Evolutionary conservation across 2,329 filamentous ascomycete genomes (phyloP), one percentile per base, ranked within the genome.

Genomic region (Paramyrothecium sp.): DNA sequence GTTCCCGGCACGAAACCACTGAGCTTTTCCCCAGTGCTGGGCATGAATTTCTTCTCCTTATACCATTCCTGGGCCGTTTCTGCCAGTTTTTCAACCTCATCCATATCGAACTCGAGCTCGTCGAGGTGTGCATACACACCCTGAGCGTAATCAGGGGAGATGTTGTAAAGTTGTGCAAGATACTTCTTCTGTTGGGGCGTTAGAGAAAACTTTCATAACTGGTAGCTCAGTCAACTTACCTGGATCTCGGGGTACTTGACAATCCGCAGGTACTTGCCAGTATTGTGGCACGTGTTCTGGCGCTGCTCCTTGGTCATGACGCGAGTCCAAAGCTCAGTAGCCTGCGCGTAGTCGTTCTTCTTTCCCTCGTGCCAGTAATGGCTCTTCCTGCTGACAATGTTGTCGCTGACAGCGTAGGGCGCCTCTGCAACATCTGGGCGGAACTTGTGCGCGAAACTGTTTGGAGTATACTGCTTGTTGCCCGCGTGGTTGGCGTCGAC

Each of bases 291-390:
- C 7, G 80, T 75, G 60, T 82, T 75, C 52, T 75, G 65, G 33
- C 75, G 71, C 60, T 73, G 69, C 55, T 75, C 60, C 12, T 75
- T 70, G 53, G 64, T 73, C 79, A 84, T 82, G 56, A 81, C 80
- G 12, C 72, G 66, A 20, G 60, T 64, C 72, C 80, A 84, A 12
- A 84, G 74, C 58, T 78, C 76, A 3, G 71, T 73, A 3, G 79
- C 74, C 64, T 84, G 81, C 22, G 77, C 75, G 63, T 84, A 83
- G 52, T 84, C 81, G 59, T 69, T 78, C 62, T 72, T 72, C 67
- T 80, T 79, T 20, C 79, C 81, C 63, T 84, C 80, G 61, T 83
- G 80, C 72, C 75, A 82, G 69, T 78, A 82, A 63, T 84, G 79
- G 60, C 76, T 78, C 71, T 83, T 81, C 53, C 80, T 75, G 58